Evolutionary conservation across 2,329 filamentous ascomycete species (phyloP).

Genomic region (Penicillium sp.): DNA sequence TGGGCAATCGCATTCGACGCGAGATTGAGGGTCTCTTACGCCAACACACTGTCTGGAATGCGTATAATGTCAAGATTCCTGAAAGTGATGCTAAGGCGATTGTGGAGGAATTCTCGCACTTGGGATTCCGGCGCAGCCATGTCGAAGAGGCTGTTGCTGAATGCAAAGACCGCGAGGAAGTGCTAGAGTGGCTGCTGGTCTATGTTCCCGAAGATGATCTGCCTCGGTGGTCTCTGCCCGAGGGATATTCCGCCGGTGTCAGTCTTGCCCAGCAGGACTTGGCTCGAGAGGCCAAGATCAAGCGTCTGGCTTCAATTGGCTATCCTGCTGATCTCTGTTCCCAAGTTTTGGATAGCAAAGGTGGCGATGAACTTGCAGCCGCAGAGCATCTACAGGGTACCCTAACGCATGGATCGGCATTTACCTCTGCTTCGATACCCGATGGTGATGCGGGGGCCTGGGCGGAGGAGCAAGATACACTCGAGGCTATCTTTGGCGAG

Average conservation of each 20-base stretch:
- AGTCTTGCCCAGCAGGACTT: constrained; percentile 77
- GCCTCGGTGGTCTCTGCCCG: constrained; percentile 87
- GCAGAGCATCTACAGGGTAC: constrained; percentile 75
- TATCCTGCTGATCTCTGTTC: constrained; percentile 83
- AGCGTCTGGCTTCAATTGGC: constrained; percentile 75
- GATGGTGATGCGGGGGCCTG: constrained; percentile 58
- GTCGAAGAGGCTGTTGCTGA: constrained; percentile 81
- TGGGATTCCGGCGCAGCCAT: constrained; percentile 87
- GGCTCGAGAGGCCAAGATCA: constrained; percentile 75
- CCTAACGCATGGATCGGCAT: constrained; percentile 52
- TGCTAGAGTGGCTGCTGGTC: constrained; percentile 91
- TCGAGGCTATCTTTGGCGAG: constrained; percentile 83
- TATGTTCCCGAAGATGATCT: constrained; percentile 96
- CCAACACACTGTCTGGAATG: constrained; percentile 81
- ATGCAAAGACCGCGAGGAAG: constrained; percentile 89
- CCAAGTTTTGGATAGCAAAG: constrained; percentile 68
- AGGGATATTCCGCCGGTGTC: constrained; percentile 86
- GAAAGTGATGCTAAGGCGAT: constrained; percentile 57
- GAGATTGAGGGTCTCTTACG: constrained; percentile 79
- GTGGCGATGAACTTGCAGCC: constrained; percentile 70
- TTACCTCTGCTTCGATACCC: constrained; percentile 12
- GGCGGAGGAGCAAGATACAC: constrained; percentile 78
- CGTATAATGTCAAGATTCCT: constrained; percentile 67
- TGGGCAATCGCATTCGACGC: constrained; percentile 76
- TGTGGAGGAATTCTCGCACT: constrained; percentile 68